Conservation (phyloP, 2,329 filamentous ascomycete species). For the Proliferodiscus dingleyae region DNA sequence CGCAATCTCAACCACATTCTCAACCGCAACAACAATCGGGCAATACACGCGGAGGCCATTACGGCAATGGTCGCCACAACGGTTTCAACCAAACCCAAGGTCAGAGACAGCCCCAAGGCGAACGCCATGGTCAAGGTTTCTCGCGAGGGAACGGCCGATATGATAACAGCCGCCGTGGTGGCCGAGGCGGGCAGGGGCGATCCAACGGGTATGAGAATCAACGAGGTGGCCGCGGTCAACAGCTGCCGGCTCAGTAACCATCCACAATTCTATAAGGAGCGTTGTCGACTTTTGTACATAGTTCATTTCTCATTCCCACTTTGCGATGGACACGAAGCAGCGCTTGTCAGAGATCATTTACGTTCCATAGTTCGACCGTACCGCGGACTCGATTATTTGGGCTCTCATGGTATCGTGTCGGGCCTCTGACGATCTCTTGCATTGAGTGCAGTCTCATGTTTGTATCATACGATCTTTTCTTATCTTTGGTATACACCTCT, state of each 20-base stretch:
- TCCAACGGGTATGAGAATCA: slow-evolving; percentile 29
- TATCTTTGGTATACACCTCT: slow-evolving; percentile 20
- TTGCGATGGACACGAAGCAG: slow-evolving; percentile 28
- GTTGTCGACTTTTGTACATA: slow-evolving; percentile 32
- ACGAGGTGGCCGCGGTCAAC: slow-evolving; percentile 30
- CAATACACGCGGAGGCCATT: slow-evolving; percentile 22
- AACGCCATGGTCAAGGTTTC: slow-evolving; percentile 26
- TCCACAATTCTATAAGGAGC: slow-evolving; percentile 3
- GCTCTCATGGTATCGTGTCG: slow-evolving; percentile 15
- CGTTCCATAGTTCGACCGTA: slow-evolving; percentile 17
- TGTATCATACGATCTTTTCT: slow-evolving; percentile 33
- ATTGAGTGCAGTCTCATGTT: slow-evolving; percentile 24
- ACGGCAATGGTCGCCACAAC: slow-evolving; percentile 27
- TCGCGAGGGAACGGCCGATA: slow-evolving; percentile 25
- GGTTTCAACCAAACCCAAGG: slow-evolving; percentile 21
- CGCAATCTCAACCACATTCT: slow-evolving; percentile 14
- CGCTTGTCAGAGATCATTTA: slow-evolving; percentile 17
- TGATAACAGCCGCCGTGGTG: slow-evolving; percentile 25
- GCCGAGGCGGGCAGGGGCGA: slow-evolving; percentile 26
- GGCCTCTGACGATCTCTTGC: slow-evolving; percentile 17
- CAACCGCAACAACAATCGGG: slow-evolving; percentile 23
- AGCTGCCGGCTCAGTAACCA: slow-evolving; percentile 27
- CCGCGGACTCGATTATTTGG: slow-evolving; percentile 11
- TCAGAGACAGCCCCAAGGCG: slow-evolving; percentile 25
- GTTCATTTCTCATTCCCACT: slow-evolving; percentile 24